phyloP scores from a whole-genome alignment of 371 early-diverging fungal genomes.

The Lichtheimia corymbifera region DNA sequence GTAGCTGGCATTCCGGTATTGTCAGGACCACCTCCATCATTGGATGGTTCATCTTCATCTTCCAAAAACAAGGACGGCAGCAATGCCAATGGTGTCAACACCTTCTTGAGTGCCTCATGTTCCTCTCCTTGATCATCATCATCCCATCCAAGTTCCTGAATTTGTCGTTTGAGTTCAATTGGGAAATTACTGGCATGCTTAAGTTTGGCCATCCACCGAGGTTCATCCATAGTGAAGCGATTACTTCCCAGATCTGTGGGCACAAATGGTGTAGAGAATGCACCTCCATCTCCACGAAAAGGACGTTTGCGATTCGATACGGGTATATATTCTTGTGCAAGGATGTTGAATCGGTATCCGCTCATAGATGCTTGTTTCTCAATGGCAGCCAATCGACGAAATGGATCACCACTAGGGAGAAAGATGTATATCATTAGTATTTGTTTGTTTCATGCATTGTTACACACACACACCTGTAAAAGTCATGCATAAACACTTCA shows the following conservation, averaged over 20 bases:
- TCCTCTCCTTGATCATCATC: slow-evolving; percentile 59
- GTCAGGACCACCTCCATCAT: slow-evolving; percentile 17
- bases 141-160: slow-evolving; percentile 66
- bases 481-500: slow-evolving; percentile 41
- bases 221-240: slow-evolving; percentile 62
- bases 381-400: slow-evolving; percentile 43
- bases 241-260: slow-evolving; percentile 63
- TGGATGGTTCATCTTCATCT: slow-evolving; percentile 45
- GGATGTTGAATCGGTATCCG: slow-evolving; percentile 57
- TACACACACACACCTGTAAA: slow-evolving; percentile 39
- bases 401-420: slow-evolving; percentile 47
- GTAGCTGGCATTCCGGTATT: neutral
- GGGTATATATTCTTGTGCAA: slow-evolving; percentile 56
- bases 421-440: neutral
- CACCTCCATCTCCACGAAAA: slow-evolving; percentile 56
- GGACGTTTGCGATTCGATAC: slow-evolving; percentile 53
- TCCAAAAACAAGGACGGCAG: slow-evolving; percentile 59
- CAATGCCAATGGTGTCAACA: slow-evolving; percentile 52
- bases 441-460: neutral
- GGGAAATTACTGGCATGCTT: slow-evolving; percentile 59
- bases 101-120: slow-evolving; percentile 50
- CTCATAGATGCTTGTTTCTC: slow-evolving; percentile 47
- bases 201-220: slow-evolving; percentile 60
- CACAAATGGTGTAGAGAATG: slow-evolving; percentile 59
- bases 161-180: slow-evolving; percentile 59